Percentiles rank a stretch among this genome's conserved stretches.
phyloP scores from a whole-genome alignment of 2,329 filamentous ascomycete species.

The Beauveria sp. region DNA sequence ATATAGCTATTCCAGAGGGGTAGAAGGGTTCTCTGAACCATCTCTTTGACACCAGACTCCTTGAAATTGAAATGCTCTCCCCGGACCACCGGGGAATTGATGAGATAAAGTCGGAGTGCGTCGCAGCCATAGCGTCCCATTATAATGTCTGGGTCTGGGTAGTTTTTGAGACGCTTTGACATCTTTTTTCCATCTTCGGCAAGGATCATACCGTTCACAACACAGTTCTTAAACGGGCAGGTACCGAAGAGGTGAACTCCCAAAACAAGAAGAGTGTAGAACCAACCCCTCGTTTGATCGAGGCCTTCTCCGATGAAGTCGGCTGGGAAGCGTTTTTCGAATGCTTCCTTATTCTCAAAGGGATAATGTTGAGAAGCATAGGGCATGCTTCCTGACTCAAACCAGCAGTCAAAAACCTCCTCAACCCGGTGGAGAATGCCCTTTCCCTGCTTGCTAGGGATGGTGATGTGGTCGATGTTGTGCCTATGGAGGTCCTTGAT shows the following conservation, averaged over 20 bases:
- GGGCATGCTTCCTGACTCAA: constrained; percentile 93
- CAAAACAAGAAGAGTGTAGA: constrained; percentile 85
- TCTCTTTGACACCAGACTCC: constrained; percentile 87
- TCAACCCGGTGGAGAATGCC: constrained; percentile 72
- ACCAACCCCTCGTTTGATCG: constrained; percentile 94
- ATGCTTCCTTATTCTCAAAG: constrained; percentile 78
- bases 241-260: constrained; percentile 81
- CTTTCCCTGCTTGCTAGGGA: constrained; percentile 82
- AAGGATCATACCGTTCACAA: constrained; percentile 92
- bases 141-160: constrained; percentile 76
- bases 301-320: constrained; percentile 93
- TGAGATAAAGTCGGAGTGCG: constrained; percentile 87
- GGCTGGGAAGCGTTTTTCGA: constrained; percentile 75
- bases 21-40: constrained; percentile 82
- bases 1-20: constrained; percentile 96
- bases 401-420: constrained; percentile 96
- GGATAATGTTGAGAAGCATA: constrained; percentile 88
- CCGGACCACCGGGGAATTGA: constrained; percentile 91
- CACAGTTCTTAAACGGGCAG: constrained; percentile 87
- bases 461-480: constrained; percentile 89
- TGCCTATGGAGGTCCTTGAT: constrained; percentile 84
- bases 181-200: constrained; percentile 98
- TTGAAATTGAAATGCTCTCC: constrained; percentile 89
- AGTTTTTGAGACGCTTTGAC: constrained; percentile 96
- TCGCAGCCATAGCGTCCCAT: constrained; percentile 88